These are phyloP conservation scores for Taiozyma sp. DNA, from an alignment of 1,139 yeast genomes.

Conservation along the genomic window DNA sequence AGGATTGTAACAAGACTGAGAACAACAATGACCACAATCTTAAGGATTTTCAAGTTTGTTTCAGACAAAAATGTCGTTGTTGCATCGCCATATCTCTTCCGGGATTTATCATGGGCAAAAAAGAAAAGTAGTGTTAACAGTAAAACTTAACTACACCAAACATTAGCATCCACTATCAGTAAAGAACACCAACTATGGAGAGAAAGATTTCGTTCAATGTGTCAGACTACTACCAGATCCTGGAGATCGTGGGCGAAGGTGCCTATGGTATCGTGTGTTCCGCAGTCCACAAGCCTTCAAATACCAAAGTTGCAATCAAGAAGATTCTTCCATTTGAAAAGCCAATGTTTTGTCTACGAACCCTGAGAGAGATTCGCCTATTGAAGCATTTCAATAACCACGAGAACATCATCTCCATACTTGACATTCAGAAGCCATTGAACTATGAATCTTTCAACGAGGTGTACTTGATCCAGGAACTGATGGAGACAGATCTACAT, in stretches of 20 bases:
- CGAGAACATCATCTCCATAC: conserved; percentile 85
- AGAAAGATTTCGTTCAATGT: conserved; percentile 70
- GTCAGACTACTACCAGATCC: conserved; percentile 73
- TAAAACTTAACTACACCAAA: too few relatives aligned
- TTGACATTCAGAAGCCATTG: conserved; percentile 87
- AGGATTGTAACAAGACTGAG: too few relatives aligned
- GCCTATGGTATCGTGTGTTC: conserved; percentile 97
- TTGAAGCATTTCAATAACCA: conserved; percentile 76
- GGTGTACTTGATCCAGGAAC: conserved; percentile 88
- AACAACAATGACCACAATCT: too few relatives aligned
- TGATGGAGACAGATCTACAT: conserved; percentile 94
- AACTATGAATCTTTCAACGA: conserved; percentile 73
- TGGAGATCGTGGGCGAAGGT: conserved; percentile 92
- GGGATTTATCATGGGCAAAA: too few relatives aligned
- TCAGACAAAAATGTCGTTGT: too few relatives aligned
- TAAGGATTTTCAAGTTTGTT: too few relatives aligned
- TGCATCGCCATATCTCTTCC: too few relatives aligned
- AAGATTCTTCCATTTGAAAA: conserved; percentile 92
- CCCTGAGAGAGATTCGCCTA: conserved; percentile 83
- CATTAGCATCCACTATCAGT: background rate
- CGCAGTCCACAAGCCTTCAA: conserved; percentile 83
- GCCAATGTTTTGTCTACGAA: conserved; percentile 85
- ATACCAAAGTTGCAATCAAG: conserved; percentile 90
- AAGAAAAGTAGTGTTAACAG: too few relatives aligned
- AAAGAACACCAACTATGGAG: conserved; percentile 7